Evolutionary conservation across 768 basidiomycete genomes (phyloP).

Genomic region (Hirschioporus abietinus): DNA sequence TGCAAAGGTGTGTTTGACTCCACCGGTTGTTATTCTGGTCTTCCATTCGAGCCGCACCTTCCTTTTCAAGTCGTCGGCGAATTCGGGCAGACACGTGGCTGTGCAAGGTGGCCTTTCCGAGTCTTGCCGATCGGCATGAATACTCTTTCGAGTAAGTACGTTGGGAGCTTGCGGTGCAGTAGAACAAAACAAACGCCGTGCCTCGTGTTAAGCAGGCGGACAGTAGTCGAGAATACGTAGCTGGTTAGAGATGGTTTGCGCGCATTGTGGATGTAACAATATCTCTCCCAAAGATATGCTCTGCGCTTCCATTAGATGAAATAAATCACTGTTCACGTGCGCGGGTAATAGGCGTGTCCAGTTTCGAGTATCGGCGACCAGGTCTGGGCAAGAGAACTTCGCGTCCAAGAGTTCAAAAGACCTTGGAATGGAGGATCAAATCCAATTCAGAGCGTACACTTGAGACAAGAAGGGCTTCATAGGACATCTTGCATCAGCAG

Average conservation of each 20-base stretch:
- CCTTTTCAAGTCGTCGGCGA: background rate
- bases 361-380: background rate
- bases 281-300: background rate
- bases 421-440: background rate
- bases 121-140: background rate
- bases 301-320: background rate
- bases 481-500: background rate
- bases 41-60: background rate
- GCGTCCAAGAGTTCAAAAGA: background rate
- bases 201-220: background rate
- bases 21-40: background rate
- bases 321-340: background rate
- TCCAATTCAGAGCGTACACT: background rate
- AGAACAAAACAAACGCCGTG: background rate
- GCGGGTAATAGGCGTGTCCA: background rate
- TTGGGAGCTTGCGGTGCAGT: background rate
- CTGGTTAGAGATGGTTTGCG: too few species aligned
- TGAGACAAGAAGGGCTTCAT: background rate
- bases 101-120: background rate
- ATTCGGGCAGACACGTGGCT: background rate
- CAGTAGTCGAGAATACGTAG: background rate
- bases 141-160: background rate
- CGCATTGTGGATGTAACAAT: background rate
- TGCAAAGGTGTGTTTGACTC: background rate
- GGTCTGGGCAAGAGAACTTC: background rate